Evolutionary conservation across 345 rosid genomes (phyloP).

Genomic region (Isatis tinctoria): DNA sequence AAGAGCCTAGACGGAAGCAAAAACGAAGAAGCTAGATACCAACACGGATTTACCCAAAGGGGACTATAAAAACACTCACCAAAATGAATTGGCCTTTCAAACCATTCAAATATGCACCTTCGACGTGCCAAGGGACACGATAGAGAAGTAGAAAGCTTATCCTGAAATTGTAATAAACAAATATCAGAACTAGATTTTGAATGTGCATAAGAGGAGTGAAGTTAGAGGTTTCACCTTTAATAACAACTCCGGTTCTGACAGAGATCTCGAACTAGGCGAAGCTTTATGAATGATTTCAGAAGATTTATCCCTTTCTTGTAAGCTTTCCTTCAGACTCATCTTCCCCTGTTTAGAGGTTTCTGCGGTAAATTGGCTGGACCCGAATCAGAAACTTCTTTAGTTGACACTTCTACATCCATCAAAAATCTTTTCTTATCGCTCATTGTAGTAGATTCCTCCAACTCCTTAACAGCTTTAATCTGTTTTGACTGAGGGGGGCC

Average conservation of each 20-base stretch:
- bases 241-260: slow-evolving; percentile 35
- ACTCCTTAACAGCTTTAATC: slow-evolving; percentile 35
- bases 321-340: slow-evolving; percentile 45
- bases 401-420: slow-evolving; percentile 35
- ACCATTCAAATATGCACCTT: slow-evolving; percentile 94
- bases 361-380: slow-evolving; percentile 36
- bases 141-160: slow-evolving; percentile 60
- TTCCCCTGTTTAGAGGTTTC: slow-evolving; percentile 59
- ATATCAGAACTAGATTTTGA: slow-evolving; percentile 1
- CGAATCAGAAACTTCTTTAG: slow-evolving; percentile 42
- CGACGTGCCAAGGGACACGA: slow-evolving; percentile 63
- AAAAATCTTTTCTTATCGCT: slow-evolving; percentile 41
- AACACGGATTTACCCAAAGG: background rate
- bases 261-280: slow-evolving; percentile 36
- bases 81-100: slow-evolving; percentile 31
- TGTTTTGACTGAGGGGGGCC: slow-evolving; percentile 46
- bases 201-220: slow-evolving; percentile 39
- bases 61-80: background rate
- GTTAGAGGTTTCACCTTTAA: slow-evolving; percentile 28
- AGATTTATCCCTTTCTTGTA: slow-evolving; percentile 38
- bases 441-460: slow-evolving; percentile 38
- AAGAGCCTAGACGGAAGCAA: slow-evolving; percentile 45
- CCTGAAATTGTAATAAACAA: slow-evolving; percentile 45
- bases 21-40: too few species aligned
- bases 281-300: slow-evolving; percentile 40